Evolutionary conservation across 2,329 filamentous ascomycete species (phyloP).

Genomic region (Bipolaris oryzae): DNA sequence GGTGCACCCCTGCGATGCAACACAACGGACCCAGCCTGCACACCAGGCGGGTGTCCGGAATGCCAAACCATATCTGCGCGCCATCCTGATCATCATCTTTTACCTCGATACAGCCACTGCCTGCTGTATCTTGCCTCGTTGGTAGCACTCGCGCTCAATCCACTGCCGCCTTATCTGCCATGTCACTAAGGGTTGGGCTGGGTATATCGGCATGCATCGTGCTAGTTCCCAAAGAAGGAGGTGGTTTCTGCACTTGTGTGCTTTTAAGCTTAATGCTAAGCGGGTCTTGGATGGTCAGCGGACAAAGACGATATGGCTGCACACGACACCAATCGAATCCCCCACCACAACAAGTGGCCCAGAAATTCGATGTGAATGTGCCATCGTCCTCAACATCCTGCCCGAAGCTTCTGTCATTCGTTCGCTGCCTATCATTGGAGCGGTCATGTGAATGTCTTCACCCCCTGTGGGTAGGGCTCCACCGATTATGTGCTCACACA

Average conservation of each 20-base stretch:
- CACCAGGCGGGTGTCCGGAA: neutral
- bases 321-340: slow-evolving; percentile 11
- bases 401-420: slow-evolving; percentile 22
- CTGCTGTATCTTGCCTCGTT: slow-evolving; percentile 4
- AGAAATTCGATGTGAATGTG: neutral
- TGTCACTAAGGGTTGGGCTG: slow-evolving; percentile 27
- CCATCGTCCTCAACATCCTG: slow-evolving; percentile 4
- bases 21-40: neutral
- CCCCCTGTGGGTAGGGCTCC: slow-evolving; percentile 3
- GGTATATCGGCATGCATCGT: slow-evolving; percentile 38
- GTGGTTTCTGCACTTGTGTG: slow-evolving; percentile 34
- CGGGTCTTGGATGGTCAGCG: slow-evolving; percentile 27
- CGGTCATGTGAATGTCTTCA: slow-evolving; percentile 3
- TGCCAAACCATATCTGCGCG: neutral
- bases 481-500: neutral
- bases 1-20: neutral
- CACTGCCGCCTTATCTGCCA: slow-evolving; percentile 36
- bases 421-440: slow-evolving; percentile 19
- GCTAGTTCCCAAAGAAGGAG: slow-evolving; percentile 38
- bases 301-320: slow-evolving; percentile 14
- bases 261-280: slow-evolving; percentile 47
- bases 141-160: slow-evolving; percentile 11
- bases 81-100: neutral
- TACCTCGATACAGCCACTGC: neutral
- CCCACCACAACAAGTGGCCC: slow-evolving; percentile 2